Conservation (phyloP, 108 stramenopile species). For the Skeletonema menzelii region DNA sequence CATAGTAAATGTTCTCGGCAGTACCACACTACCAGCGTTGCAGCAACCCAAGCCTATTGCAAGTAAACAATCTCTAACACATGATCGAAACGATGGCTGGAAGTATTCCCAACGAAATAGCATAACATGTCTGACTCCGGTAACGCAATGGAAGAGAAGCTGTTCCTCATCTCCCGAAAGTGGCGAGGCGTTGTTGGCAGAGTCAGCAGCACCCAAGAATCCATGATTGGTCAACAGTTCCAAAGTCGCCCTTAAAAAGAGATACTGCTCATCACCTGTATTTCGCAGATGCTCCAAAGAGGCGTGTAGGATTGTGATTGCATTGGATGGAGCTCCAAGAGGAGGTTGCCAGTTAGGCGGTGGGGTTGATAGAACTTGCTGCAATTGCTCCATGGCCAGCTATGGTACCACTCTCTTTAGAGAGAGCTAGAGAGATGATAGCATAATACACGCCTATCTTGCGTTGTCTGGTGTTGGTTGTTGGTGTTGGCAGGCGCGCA, state of each 20-base stretch:
- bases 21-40: neutral
- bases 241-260: conserved; percentile 70
- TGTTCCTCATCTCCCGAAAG: conserved; percentile 53
- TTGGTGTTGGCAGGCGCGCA: too few species aligned
- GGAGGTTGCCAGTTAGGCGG: conserved; percentile 41
- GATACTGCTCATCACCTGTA: conserved; percentile 63
- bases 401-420: too few species aligned
- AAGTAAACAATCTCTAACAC: conserved; percentile 64
- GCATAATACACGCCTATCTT: too few species aligned
- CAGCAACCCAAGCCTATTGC: conserved; percentile 41
- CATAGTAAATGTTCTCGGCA: conserved; percentile 54
- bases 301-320: conserved; percentile 58
- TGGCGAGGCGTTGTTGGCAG: conserved; percentile 5
- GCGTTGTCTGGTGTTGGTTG: too few species aligned
- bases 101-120: conserved; percentile 59
- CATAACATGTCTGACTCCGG: conserved; percentile 71
- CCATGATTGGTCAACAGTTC: conserved; percentile 47
- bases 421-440: too few species aligned
- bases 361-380: conserved; percentile 52
- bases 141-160: conserved; percentile 78
- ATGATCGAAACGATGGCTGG: conserved; percentile 31
- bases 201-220: neutral
- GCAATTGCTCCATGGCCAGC: conserved; percentile 42
- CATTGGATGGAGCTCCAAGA: conserved; percentile 32
- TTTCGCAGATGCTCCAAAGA: conserved; percentile 72